A percentile compares a stretch with the other conserved stretches of the same genome.
Evolutionary conservation across 78 protist species (phyloP).

Genomic region (Dictyostelium capitatum): DNA sequence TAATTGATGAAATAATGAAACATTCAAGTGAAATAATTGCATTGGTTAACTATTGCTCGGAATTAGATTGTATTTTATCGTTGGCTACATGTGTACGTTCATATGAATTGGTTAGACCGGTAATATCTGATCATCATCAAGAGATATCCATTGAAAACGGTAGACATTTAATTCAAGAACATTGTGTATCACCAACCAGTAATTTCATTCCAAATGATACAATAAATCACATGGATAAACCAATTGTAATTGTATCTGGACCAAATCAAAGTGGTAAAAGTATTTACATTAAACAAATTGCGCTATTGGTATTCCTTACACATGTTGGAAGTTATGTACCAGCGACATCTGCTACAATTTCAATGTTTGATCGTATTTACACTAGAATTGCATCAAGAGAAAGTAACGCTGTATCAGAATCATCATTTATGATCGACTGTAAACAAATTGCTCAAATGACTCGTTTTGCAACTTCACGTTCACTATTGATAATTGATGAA

Average conservation of each 20-base stretch:
- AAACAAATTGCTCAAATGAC: conserved; percentile 76
- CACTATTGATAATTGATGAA: conserved; percentile 58
- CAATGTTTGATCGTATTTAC: conserved; percentile 50
- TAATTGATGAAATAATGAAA: conserved; percentile 14
- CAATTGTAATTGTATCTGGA: conserved; percentile 21
- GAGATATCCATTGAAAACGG: conserved; percentile 28
- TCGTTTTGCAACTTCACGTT: conserved; percentile 20
- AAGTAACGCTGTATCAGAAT: conserved; percentile 48
- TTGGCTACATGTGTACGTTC: neutral
- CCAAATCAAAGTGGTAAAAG: conserved; percentile 75
- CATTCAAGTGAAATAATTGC: neutral
- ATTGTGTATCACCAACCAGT: neutral
- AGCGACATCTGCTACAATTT: conserved; percentile 26
- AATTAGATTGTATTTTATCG: conserved; percentile 48
- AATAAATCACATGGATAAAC: neutral
- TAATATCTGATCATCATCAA: neutral
- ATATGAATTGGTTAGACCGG: conserved; percentile 2
- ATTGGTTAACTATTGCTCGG: conserved; percentile 9
- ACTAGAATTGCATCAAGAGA: conserved; percentile 70
- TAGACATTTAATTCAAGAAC: conserved; percentile 57
- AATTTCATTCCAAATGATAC: conserved; percentile 69
- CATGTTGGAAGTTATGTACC: conserved; percentile 69
- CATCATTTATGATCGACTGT: conserved; percentile 77
- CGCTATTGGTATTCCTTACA: conserved; percentile 33
- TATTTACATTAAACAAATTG: conserved; percentile 65